Base-by-base conservation (phyloP, 805 yeast species). In the Kazachstania taianensis region DNA sequence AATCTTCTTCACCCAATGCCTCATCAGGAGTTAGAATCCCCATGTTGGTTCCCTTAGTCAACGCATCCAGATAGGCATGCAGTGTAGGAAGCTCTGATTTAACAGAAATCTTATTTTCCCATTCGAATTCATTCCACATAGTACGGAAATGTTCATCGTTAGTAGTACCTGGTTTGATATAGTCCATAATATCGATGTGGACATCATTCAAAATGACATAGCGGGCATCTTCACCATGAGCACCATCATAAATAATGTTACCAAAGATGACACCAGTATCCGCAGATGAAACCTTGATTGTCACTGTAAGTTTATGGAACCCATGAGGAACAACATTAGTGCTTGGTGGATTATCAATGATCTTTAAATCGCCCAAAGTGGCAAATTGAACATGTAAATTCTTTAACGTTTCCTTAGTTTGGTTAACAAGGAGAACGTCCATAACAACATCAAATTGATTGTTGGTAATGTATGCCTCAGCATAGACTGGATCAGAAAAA, bases 91-190 rank as follows among this genome's bases (percentile, higher is more conserved):
- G 66, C 36, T 68, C 70, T 2, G 94, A 75, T 47, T 80, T 78
- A 56, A 92, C 82, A 41, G 87, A 82, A 49, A 92, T 87, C 67
- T 92, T 92, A 67, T 92, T 92, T 63, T 92, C 98, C 98, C 98
- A 92, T 65, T 92, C 99, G 57, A 94, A 92, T 59, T 87, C 96
- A 58, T 86, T 85, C 99, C 99, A 92, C 97, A 87, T 89, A 52
- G 78, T 73, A 55, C 98, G 81, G 81, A 92, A 92, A 48, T 75
- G 81, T 30, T 78, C 75, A 62, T 89, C 97, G 12, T 86, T 66
- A 59, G 94, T 83, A 17, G 73, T 71, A n/a, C 94, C 92, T 15
- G 98, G 96, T 58, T 84, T 85, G 60, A 92, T 86, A 65, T 92
- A 92, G 61, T 92, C 97, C 86, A 92, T 84, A 36, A 92, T 83